Conservation (phyloP, 1,139 yeast species). For the Saccharomyces pastorianus region DNA sequence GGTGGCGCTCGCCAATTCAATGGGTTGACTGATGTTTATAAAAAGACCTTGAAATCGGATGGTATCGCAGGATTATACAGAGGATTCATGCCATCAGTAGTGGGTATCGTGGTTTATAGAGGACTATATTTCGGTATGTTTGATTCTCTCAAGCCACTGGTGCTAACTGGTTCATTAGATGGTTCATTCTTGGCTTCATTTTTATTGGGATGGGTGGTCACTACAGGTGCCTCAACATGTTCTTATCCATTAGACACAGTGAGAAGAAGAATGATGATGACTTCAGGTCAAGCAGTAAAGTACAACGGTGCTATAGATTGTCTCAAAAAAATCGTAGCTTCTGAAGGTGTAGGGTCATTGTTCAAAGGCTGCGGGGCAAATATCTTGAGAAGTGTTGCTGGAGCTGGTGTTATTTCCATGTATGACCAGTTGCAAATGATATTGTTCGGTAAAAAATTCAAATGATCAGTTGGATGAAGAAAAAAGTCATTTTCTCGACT, state of each 20-base stretch:
- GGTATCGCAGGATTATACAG: slow-evolving; percentile 79
- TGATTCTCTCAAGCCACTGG: slow-evolving; percentile 70
- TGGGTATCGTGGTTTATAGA: slow-evolving; percentile 76
- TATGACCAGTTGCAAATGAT: slow-evolving; percentile 71
- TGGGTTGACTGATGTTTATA: slow-evolving; percentile 71
- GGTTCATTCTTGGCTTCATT: slow-evolving; percentile 67
- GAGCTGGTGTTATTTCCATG: slow-evolving; percentile 76
- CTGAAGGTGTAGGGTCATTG: slow-evolving; percentile 63
- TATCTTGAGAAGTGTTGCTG: slow-evolving; percentile 82
- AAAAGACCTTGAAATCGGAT: slow-evolving; percentile 65
- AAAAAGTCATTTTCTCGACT: not conserved
- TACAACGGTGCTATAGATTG: slow-evolving; percentile 70
- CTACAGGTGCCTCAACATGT: slow-evolving; percentile 74
- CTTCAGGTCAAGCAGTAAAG: slow-evolving; percentile 73
- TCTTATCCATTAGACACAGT: slow-evolving; percentile 78
- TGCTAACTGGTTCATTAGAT: slow-evolving; percentile 62
- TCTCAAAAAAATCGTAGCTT: slow-evolving; percentile 60
- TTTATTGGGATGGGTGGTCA: slow-evolving; percentile 72
- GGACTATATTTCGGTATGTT: slow-evolving; percentile 77
- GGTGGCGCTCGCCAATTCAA: slow-evolving; percentile 67
- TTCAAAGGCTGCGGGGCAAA: slow-evolving; percentile 86
- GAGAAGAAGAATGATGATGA: slow-evolving; percentile 88
- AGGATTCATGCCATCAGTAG: slow-evolving; percentile 77
- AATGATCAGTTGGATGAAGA: slow-evolving; percentile 28
- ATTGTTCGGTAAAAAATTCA: slow-evolving; percentile 66